Evolutionary conservation across 352 stramenopile genomes (phyloP), one percentile per base, ranked within the genome.

Genomic region (Globisporangium cystogenes): DNA sequence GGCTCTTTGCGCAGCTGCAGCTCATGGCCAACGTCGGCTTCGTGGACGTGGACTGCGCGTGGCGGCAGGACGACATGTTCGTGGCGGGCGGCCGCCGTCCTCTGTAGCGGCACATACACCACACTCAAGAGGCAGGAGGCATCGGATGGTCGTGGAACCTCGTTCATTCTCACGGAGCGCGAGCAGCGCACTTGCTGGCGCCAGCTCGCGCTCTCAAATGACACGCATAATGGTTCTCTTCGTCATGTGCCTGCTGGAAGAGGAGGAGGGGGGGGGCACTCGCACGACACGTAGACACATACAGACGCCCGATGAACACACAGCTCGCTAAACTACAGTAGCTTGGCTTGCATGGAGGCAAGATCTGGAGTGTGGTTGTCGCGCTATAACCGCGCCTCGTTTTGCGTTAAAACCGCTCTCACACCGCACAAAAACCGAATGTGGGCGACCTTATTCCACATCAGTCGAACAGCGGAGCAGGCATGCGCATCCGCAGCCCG

Each of bases 61-160:
- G 82, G 82, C 65, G 82, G 27, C 67, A 88, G 52, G 56, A 59
- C n/a, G 82, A 89, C 39, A 90, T 79, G 39, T 93, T 93, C 39
- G 76, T 90, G 18, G 70, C 77, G 7, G 79, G 82, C 21, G 82
- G 65, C 3, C 68, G 74, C 5, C 76, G 72, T 29, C 74, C 78
- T 14, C 10, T 48, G 18, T 12, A n/a, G n/a, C n/a, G n/a, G n/a
- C n/a, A n/a, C n/a, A n/a, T n/a, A n/a, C n/a, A n/a, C n/a, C n/a
- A n/a, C n/a, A n/a, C n/a, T n/a, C n/a, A n/a, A n/a, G n/a, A n/a
- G n/a, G n/a, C n/a, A n/a, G n/a, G n/a, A n/a, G 45, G 54, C 54
- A 59, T 60, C 52, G 55, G 50, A 26, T 40, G 50, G 29, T 55
- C 31, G n/a, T 18, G 0, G 37, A 64, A 53, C 66, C 57, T 70